Conservation (phyloP, 169 alveolate genomes). For the Cryptosporidium felis region DNA sequence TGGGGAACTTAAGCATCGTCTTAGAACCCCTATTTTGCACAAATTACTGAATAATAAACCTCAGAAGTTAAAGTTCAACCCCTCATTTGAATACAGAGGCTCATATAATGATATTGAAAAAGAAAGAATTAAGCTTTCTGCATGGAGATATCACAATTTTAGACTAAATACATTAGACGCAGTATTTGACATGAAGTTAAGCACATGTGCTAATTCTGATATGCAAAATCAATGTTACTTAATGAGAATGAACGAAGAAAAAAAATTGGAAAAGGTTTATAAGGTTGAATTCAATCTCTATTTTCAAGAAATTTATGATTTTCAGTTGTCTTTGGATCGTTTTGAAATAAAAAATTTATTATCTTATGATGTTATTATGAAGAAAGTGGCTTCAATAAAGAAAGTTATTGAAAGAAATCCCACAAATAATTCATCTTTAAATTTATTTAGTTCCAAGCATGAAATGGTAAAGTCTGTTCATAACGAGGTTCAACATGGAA, state of each 20-base stretch:
- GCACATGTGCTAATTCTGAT: slow-evolving; percentile 62
- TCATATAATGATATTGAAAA: slow-evolving; percentile 83
- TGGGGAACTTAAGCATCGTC: slow-evolving; percentile 80
- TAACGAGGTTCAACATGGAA: too few relatives aligned
- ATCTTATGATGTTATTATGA: slow-evolving; percentile 2
- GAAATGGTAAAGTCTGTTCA: too few relatives aligned
- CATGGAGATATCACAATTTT: slow-evolving; percentile 82
- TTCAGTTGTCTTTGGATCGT: slow-evolving; percentile 56
- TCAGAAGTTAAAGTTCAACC: slow-evolving; percentile 78
- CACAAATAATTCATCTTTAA: neutral
- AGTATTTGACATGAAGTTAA: slow-evolving; percentile 74
- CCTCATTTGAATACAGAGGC: slow-evolving; percentile 84
- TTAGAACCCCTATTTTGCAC: slow-evolving; percentile 82
- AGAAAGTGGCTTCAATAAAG: neutral
- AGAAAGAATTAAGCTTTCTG: slow-evolving; percentile 81
- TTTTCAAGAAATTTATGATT: slow-evolving; percentile 71
- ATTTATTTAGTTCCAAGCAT: neutral
- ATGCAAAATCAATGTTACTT: neutral
- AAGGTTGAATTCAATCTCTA: slow-evolving; percentile 46
- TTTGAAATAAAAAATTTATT: slow-evolving; percentile 33
- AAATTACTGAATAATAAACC: slow-evolving; percentile 79
- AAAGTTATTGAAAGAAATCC: slow-evolving; percentile 13
- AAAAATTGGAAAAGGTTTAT: slow-evolving; percentile 18
- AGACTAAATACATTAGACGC: slow-evolving; percentile 82
- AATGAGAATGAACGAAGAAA: slow-evolving; percentile 5